Evolutionary conservation across 768 basidiomycete species (phyloP), one percentile per base, ranked within the genome.

Genomic region (Suillus subluteus): DNA sequence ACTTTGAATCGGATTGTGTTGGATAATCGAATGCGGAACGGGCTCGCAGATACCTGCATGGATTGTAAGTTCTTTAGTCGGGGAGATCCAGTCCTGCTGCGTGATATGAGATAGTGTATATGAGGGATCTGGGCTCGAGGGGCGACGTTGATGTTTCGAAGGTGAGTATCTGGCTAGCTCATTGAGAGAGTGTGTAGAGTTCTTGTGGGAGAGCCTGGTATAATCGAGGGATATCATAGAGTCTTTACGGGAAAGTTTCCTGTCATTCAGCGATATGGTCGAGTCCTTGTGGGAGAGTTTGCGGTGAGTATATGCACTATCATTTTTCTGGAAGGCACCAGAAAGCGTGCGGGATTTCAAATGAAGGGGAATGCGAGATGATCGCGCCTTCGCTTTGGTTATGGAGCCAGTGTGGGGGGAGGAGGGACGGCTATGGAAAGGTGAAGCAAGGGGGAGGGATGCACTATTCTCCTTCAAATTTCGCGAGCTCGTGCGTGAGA

Each of bases 361-460:
- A 58, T 77, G 78, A 11, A 73, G 68, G 12, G 73, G 65, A 15
- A 69, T 66, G 37, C 65, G 75, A 62, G 65, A 69, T 68, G 15
- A 62, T 62, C 50, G 74, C 56, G 46, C 68, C 71, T 65, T 73
- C 65, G 64, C 64, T 26, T 75, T 76, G 7, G 82, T 80, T 61
- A 82, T 83, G 30, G 79, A 65, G 37, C 74, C 65, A 52, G 77
- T 73, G 30, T 75, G 66, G 54, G 78, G 74, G 62, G 85, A 85
- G 43, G 72, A 73, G 21, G 84, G 82, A 52, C 81, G 79, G 54
- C 84, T 84, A 61, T 72, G 76, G 69, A 84, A 86, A 2, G 85
- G 84, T 32, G 83, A 85, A 13, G 78, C 81, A 30, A 85, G 79
- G 23, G 56, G 35, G 26, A 66, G 75, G 65, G 74, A 66, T 30